Percentiles rank a stretch among this genome's conserved stretches.
phyloP scores from a whole-genome alignment of 306 rosid species.

The Herpetospermum pedunculosum region DNA sequence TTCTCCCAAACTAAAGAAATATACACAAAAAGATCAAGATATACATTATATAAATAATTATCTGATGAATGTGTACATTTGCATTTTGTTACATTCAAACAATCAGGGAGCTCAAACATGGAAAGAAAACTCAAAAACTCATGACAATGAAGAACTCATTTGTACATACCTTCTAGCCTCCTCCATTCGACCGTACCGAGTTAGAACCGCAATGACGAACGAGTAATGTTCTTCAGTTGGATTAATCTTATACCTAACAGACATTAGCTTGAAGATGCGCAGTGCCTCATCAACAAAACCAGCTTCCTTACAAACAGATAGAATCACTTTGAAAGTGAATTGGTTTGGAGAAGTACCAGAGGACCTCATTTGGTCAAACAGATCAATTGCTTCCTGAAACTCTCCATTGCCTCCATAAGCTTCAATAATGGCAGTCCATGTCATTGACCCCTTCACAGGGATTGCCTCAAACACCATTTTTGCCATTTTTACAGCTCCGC shows the following conservation, averaged over 20 bases:
- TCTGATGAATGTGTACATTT: neutral
- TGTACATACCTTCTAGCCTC: conserved; percentile 45
- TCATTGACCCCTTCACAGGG: conserved; percentile 59
- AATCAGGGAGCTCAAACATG: neutral
- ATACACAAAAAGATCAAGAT: neutral
- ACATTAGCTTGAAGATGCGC: conserved; percentile 45
- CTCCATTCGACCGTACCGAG: conserved; percentile 36
- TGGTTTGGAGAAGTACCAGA: conserved; percentile 38
- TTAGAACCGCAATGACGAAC: conserved; percentile 40
- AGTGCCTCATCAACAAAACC: conserved; percentile 55
- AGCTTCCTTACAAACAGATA: conserved; percentile 52
- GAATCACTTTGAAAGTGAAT: conserved; percentile 50
- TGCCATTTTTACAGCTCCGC: conserved; percentile 38
- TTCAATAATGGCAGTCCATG: conserved; percentile 70
- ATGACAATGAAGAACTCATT: conserved; percentile 33
- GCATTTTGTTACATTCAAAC: neutral
- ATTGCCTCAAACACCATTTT: conserved; percentile 36
- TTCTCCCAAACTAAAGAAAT: neutral
- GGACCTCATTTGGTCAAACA: conserved; percentile 40
- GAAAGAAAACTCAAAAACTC: neutral
- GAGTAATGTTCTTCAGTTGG: conserved; percentile 42
- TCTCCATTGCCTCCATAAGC: conserved; percentile 42
- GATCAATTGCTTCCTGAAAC: conserved; percentile 39
- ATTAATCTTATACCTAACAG: conserved; percentile 30
- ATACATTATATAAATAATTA: neutral